Conservation (phyloP, 495 filamentous ascomycete genomes). For the Neurospora tetrasperma region DNA sequence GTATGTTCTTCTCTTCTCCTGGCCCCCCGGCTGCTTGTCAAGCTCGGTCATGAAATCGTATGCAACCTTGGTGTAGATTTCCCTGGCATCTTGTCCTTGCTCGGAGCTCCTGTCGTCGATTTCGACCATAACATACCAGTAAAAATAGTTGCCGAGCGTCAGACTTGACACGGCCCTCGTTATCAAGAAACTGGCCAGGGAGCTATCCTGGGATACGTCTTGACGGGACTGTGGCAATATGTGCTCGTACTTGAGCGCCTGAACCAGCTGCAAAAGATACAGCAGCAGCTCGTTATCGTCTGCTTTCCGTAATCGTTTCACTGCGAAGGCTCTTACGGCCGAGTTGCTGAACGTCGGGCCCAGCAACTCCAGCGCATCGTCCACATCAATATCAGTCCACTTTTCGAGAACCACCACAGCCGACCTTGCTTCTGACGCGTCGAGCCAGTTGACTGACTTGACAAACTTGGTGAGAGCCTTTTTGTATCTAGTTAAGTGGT, state of each 20-base stretch:
- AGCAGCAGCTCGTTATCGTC: slow-evolving; percentile 89
- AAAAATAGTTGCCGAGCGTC: slow-evolving; percentile 85
- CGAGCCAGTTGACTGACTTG: slow-evolving; percentile 90
- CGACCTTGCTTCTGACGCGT: slow-evolving; percentile 74
- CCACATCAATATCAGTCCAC: slow-evolving; percentile 96
- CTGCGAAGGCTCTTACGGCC: slow-evolving; percentile 82
- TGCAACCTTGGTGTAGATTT: slow-evolving; percentile 81
- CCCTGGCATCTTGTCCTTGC: slow-evolving; percentile 59
- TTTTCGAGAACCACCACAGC: slow-evolving; percentile 82
- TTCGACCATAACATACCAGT: slow-evolving; percentile 99
- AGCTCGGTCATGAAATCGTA: slow-evolving; percentile 92
- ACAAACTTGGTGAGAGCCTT: slow-evolving; percentile 93
- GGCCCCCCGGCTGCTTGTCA: slow-evolving; percentile 47
- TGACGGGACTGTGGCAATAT: slow-evolving; percentile 47
- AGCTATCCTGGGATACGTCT: slow-evolving; percentile 67
- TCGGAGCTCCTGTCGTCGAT: slow-evolving; percentile 67
- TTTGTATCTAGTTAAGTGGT: slow-evolving; percentile 87
- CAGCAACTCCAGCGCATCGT: slow-evolving; percentile 90
- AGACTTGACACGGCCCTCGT: slow-evolving; percentile 74
- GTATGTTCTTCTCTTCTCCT: slow-evolving; percentile 62
- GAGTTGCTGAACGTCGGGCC: slow-evolving; percentile 86
- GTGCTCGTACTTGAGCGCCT: slow-evolving; percentile 92
- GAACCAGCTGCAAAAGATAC: slow-evolving; percentile 90
- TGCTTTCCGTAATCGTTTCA: slow-evolving; percentile 80
- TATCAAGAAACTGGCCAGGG: slow-evolving; percentile 83